Evolutionary conservation across 495 filamentous ascomycete genomes (phyloP).

Genomic region (Tuber borchii): DNA sequence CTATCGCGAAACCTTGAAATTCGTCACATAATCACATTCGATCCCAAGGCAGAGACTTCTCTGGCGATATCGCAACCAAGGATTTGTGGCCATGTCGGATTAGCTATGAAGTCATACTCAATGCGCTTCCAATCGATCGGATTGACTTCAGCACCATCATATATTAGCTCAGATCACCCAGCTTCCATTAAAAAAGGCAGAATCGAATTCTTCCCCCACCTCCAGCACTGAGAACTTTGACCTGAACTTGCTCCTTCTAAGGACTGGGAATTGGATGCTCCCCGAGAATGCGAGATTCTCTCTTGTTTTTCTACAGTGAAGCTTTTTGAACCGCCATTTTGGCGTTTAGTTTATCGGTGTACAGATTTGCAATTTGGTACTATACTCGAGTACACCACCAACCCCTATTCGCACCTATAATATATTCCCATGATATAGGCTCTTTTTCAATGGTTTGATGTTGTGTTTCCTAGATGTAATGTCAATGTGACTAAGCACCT

Average conservation of each 20-base stretch:
- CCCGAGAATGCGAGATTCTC: not conserved
- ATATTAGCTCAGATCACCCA: not conserved
- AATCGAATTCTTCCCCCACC: not conserved
- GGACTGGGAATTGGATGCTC: not conserved
- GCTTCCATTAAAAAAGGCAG: not conserved
- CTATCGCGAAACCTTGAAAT: constrained; percentile 3
- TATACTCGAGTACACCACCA: not conserved
- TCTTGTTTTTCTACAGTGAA: not conserved
- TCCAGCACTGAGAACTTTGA: constrained; percentile 10
- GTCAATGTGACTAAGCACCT: not conserved
- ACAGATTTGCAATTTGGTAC: not conserved
- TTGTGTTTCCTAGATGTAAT: not conserved
- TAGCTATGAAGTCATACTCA: not conserved
- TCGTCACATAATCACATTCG: not conserved
- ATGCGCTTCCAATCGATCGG: constrained; percentile 4
- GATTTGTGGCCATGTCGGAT: not conserved
- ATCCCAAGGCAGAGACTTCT: not conserved
- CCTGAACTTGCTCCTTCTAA: not conserved
- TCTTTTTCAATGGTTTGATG: not conserved
- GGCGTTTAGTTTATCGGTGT: not conserved
- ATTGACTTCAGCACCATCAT: not conserved
- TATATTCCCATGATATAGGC: not conserved
- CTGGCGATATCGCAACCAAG: constrained; percentile 4
- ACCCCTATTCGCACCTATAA: not conserved
- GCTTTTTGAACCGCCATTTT: constrained; percentile 8